Evolutionary conservation across 306 rosid genomes (phyloP), one percentile per base, ranked within the genome.

Genomic region (Quercus glauca): DNA sequence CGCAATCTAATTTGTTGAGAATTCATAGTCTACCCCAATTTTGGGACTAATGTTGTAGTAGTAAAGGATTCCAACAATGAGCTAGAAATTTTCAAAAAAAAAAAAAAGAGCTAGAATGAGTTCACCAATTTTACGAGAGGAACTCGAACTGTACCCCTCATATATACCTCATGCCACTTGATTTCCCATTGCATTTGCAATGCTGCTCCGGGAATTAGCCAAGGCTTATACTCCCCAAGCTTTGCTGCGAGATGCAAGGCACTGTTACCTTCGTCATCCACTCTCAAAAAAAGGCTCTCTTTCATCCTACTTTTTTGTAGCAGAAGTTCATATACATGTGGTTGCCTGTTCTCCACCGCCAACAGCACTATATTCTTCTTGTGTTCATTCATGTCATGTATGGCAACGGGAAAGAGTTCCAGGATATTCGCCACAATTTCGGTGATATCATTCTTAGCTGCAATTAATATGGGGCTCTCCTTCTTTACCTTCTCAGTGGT

Each of bases 151-250:
- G 43, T 37, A 37, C 6, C 43, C 43, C 10, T 37, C 43, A 7
- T 37, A 37, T 37, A 7, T 75, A 90, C 96, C 85, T 83, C 49
- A 67, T 80, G 86, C 96, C 96, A 89, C 78, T 86, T 91, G 74
- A 88, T 73, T 83, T 91, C 92, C 91, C 92, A 88, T 61, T 91
- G 89, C 91, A 91, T 88, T 82, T 91, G 92, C 69, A 91, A 64
- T 1, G 91, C 93, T 3, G 84, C 88, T 0, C 92, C 94, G 1
- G 94, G 84, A 72, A 88, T 80, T 52, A 73, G 90, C 91, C 94
- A 89, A 15, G 97, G 92, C 53, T 67, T 80, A 61, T 82, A 28
- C 7, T 20, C 63, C 70, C 87, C 78, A 15, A 59, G 82, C 55
- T 78, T 88, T 57, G 93, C 93, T 1, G 92, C 92, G 25, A 89